phyloP scores from a whole-genome alignment of 768 basidiomycete species.

The Trametes punicea region DNA sequence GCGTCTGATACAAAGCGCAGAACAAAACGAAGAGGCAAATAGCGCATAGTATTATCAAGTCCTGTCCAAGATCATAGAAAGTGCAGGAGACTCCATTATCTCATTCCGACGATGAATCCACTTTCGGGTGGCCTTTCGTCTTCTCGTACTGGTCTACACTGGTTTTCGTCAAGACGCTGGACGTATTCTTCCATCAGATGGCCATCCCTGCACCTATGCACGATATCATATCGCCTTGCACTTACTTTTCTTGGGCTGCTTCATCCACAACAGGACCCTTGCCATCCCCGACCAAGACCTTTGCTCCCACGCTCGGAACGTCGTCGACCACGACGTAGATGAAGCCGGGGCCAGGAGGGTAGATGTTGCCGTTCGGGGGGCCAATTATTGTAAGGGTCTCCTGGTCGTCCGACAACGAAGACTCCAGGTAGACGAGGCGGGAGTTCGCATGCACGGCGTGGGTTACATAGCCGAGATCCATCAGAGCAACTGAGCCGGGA shows the following conservation, averaged over 20 bases:
- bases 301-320: conserved; percentile 60
- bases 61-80: too few relatives aligned
- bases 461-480: conserved; percentile 83
- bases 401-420: conserved; percentile 41
- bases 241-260: conserved; percentile 56
- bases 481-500: conserved; percentile 52
- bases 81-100: too few relatives aligned
- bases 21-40: not conserved
- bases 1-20: not conserved
- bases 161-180: conserved; percentile 49
- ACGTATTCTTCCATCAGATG: too few relatives aligned
- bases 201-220: too few relatives aligned
- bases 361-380: conserved; percentile 61
- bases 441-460: conserved; percentile 75
- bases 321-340: conserved; percentile 62
- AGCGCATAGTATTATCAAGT: too few relatives aligned
- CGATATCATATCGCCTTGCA: too few relatives aligned
- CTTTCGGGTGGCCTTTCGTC: conserved; percentile 24
- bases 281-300: conserved; percentile 70
- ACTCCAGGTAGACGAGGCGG: conserved; percentile 65
- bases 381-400: conserved; percentile 54
- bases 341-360: conserved; percentile 83
- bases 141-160: conserved; percentile 48
- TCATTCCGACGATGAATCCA: conserved; percentile 9
- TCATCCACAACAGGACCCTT: conserved; percentile 55